Evolutionary conservation across 495 filamentous ascomycete species (phyloP), one percentile per base, ranked within the genome.

Genomic region (Bryoglossum gracile): DNA sequence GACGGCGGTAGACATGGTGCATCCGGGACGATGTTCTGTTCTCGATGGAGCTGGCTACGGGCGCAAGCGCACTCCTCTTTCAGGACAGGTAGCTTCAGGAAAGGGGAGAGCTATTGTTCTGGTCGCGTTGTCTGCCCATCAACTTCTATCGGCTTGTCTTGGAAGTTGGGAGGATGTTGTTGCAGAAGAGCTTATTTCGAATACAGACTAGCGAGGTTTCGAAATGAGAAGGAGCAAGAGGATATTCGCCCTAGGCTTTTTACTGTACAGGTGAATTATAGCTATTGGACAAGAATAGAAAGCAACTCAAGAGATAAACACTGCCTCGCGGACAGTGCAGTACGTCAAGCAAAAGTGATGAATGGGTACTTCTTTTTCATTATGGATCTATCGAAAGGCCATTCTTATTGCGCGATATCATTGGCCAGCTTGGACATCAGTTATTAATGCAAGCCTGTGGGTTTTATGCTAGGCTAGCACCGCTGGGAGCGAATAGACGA

Each of bases 1-100:
- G 34, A 59, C 53, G 46, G 55, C 46, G 46, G 48, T 58, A 40
- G 59, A 62, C 59, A 62, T 62, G 19, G 39, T 59, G 48, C 35
- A 42, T 22, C 30, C 25, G 11, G 18, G 19, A 50, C 8, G 17
- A n/a, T 24, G 9, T 21, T 32, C 9, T 9, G 22, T 21, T 18
- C 4, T 33, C 17, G 44, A 38, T 23, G 23, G 46, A 41, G 36
- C 36, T 41, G 24, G 36, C 46, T 28, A 24, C 22, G n/a, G 38
- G 47, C 39, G 35, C 47, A 33, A 43, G 18, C 28, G 25, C 16
- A 36, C 28, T 43, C 16, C 26, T 43, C n/a, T 3, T 32, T n/a
- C 16, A 36, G 18, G 22, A 36, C 18, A 28, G 24, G 8, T 21
- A 28, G 37, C 23, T 22, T 32, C 6, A 35, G 28, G 16, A 23